phyloP scores from a whole-genome alignment of 2,329 filamentous ascomycete genomes.

The Calonectria multiphialidica region DNA sequence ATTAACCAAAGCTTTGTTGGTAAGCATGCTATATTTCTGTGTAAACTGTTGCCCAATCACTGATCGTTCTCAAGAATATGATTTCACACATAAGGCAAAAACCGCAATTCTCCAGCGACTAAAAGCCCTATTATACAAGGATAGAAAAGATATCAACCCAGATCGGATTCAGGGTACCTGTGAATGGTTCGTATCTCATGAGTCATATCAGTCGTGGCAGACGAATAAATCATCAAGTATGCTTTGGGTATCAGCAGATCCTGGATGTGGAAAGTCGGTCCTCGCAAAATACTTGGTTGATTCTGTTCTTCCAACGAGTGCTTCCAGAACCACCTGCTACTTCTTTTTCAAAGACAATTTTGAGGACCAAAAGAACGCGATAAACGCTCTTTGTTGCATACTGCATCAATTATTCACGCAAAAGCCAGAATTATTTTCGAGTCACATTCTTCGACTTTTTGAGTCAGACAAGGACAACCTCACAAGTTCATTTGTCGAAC shows the following conservation, averaged over 20 bases:
- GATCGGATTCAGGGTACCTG: constrained; percentile 23
- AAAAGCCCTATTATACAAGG: no score
- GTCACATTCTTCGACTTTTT: constrained; percentile 34
- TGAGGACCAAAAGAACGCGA: constrained; percentile 46
- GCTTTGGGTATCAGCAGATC: constrained; percentile 53
- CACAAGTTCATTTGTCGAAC: constrained; percentile 37
- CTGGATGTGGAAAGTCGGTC: constrained; percentile 59
- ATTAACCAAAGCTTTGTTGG: no score
- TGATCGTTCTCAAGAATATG: no score
- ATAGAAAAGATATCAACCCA: constrained; percentile 30
- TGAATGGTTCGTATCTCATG: constrained; percentile 28
- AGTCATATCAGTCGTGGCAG: constrained; percentile 19
- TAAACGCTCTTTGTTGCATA: constrained; percentile 49
- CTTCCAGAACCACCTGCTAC: constrained; percentile 47
- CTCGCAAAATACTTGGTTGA: constrained; percentile 53
- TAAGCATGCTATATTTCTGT: no score
- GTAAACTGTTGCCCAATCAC: no score
- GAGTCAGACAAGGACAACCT: constrained; percentile 29
- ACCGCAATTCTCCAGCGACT: no score
- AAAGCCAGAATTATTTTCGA: constrained; percentile 36
- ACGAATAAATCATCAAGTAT: not conserved
- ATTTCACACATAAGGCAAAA: no score
- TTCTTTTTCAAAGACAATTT: constrained; percentile 61
- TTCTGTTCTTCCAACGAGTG: constrained; percentile 30
- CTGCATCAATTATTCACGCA: constrained; percentile 52